A percentile compares a stretch with the other conserved stretches of the same genome.
Evolutionary conservation across 805 yeast genomes (phyloP).

Genomic region (Candida namnaoensis): DNA sequence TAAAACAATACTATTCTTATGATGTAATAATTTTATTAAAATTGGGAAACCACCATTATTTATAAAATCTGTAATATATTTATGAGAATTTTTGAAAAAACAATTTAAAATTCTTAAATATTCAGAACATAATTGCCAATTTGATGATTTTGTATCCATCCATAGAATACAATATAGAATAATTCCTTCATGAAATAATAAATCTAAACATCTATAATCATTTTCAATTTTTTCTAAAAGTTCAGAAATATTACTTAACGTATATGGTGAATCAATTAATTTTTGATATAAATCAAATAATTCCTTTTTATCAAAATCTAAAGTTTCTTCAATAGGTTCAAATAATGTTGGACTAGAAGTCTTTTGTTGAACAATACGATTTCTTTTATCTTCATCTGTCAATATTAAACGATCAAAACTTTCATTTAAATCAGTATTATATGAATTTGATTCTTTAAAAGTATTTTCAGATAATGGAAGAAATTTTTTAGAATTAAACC

Average conservation of each 20-base stretch:
- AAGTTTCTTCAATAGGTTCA: constrained; percentile 1
- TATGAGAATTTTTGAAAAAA: neutral
- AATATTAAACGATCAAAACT: neutral
- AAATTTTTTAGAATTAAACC: constrained; percentile 10
- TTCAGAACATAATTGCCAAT: neutral
- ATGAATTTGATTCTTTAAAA: constrained; percentile 6
- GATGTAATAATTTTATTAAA: constrained; percentile 1
- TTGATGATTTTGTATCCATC: neutral
- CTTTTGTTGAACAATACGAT: neutral
- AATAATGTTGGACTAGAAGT: neutral
- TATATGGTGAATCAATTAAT: neutral
- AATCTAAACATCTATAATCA: too few relatives aligned
- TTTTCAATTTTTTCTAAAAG: neutral
- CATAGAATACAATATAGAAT: neutral
- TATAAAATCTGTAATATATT: constrained; percentile 1
- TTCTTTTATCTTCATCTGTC: neutral
- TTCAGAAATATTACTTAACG: too few relatives aligned
- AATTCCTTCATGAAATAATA: neutral
- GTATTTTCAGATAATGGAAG: constrained; percentile 11
- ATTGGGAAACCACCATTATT: constrained; percentile 13
- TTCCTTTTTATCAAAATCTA: too few relatives aligned
- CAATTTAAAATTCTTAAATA: neutral
- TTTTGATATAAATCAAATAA: too few relatives aligned
- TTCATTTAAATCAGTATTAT: constrained; percentile 1
- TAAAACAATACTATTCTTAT: neutral